A percentile compares a stretch with the other conserved stretches of the same genome.
Evolutionary conservation across 1,284 basidiomycete species (phyloP).

Genomic region (Melampsora americana): DNA sequence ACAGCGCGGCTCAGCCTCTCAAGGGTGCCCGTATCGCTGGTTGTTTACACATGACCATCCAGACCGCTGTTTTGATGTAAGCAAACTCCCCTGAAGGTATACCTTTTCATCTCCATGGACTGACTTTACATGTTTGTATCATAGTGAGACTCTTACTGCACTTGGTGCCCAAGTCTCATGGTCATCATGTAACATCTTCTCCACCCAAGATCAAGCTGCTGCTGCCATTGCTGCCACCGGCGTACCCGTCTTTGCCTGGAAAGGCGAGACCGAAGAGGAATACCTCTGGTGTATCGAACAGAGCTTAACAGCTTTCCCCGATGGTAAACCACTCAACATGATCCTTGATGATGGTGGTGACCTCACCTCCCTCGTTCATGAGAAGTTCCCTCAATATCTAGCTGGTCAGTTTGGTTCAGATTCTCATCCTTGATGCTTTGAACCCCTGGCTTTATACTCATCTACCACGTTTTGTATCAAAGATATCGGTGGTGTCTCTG

Average conservation of each 20-base stretch:
- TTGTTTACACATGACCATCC: slow-evolving; percentile 97
- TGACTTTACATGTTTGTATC: not conserved
- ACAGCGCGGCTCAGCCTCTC: slow-evolving; percentile 77
- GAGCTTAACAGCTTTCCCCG: slow-evolving; percentile 69
- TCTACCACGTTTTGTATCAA: not conserved
- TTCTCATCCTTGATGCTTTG: not conserved
- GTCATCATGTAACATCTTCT: slow-evolving; percentile 99
- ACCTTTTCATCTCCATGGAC: not conserved
- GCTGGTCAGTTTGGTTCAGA: slow-evolving; percentile 58
- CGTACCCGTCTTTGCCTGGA: slow-evolving; percentile 98
- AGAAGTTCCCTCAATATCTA: slow-evolving; percentile 89
- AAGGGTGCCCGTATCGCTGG: slow-evolving; percentile 95
- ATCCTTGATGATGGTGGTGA: slow-evolving; percentile 99
- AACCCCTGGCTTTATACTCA: too few species aligned
- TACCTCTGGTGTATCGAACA: slow-evolving; percentile 98
- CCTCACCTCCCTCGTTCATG: slow-evolving; percentile 88
- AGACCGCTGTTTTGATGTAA: slow-evolving; percentile 62
- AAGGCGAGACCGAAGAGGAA: slow-evolving; percentile 99
- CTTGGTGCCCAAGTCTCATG: slow-evolving; percentile 97
- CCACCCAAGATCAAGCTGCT: slow-evolving; percentile 95
- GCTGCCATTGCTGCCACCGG: slow-evolving; percentile 97
- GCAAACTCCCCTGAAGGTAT: slow-evolving; percentile 35
- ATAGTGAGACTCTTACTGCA: slow-evolving; percentile 90
- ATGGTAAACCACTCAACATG: slow-evolving; percentile 87
- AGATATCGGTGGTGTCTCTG: slow-evolving; percentile 89